Base-by-base conservation (phyloP, 208 protist species). In the Crithidia brevicula region DNA sequence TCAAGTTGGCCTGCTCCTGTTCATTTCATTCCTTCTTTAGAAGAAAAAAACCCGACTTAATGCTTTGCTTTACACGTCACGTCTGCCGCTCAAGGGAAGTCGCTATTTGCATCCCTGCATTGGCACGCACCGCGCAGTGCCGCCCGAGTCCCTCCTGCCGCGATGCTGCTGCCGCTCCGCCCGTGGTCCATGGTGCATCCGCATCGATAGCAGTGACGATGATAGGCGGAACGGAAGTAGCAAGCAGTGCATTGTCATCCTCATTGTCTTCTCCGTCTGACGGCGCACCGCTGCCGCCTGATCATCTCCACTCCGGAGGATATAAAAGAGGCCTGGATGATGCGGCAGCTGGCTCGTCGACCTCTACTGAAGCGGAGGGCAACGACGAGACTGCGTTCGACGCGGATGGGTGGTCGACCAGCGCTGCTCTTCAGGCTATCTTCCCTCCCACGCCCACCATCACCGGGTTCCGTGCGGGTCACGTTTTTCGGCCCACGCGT, bases 391-490 rank as follows among this genome's bases (percentile, higher is more conserved):
- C n/a, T n/a, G n/a, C n/a, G n/a, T n/a, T n/a, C n/a, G 11, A 52
- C 46, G 46, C 22, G 5, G 46, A 52, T 30, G 46, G 46, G 20
- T 52, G 46, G 46, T 52, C 46, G 20, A 52, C 30, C 46, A 4
- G 46, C 30, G 46, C 46, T 6, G 46, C 46, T 3, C 46, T 52
- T 18, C 22, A 30, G 5, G 22, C 46, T 25, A 5, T 52, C 22
- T 52, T 52, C 5, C 46, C 46, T n/a, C 46, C 46, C 46, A 15
- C 46, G 22, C 46, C 46, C 8, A 52, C 46, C 20, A 52, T 52
- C 46, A 30, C 15, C 10, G 46, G 46, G 3, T 52, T 52, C 30
- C 15, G 46, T 4, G 30, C 22, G 42, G 42, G 42, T n/a, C 5
- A 47, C 16, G 16, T 7, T n/a, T n/a, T 47, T 47, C 42, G 10